phyloP scores from a whole-genome alignment of 2,329 filamentous ascomycete genomes.

The Xylaria sp. region DNA sequence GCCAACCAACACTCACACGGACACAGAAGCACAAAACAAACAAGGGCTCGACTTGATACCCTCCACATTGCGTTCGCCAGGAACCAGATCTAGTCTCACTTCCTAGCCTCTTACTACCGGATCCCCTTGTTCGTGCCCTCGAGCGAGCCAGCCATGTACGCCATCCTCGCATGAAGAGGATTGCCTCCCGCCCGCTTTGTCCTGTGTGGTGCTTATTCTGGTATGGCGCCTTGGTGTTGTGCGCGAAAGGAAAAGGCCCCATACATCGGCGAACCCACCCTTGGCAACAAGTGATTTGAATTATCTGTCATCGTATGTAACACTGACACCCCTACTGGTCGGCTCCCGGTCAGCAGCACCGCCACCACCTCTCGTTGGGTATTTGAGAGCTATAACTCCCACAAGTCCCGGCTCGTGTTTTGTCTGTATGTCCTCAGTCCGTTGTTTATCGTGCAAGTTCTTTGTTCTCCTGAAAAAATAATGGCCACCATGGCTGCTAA shows the following conservation, averaged over 20 bases:
- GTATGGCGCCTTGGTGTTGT: conserved; percentile 31
- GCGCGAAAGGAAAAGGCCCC: conserved; percentile 24
- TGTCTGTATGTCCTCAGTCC: conserved; percentile 29
- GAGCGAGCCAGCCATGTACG: conserved; percentile 30
- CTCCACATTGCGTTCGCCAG: conserved; percentile 20
- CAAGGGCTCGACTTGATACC: conserved; percentile 8
- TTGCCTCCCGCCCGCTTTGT: conserved; percentile 26
- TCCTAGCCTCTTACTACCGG: conserved; percentile 6
- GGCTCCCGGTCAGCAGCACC: conserved; percentile 36
- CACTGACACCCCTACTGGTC: conserved; percentile 32
- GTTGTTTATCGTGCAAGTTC: conserved; percentile 21
- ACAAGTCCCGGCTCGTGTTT: conserved; percentile 23
- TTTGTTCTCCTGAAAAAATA: conserved; percentile 29
- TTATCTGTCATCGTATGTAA: conserved; percentile 40
- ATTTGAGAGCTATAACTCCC: conserved; percentile 37
- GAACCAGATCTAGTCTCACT: conserved; percentile 24
- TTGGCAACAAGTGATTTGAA: conserved; percentile 38
- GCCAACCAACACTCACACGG: conserved; percentile 19
- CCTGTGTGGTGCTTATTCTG: conserved; percentile 28
- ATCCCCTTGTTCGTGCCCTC: conserved; percentile 18
- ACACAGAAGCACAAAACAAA: conserved; percentile 21
- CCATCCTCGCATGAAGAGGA: conserved; percentile 34
- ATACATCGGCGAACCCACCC: conserved; percentile 28
- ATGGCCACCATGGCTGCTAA: conserved; percentile 51
- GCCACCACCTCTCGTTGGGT: conserved; percentile 35